These are phyloP conservation scores for Phytopythium mirpurense DNA, from an alignment of 352 stramenopile genomes.

Conservation along the genomic window DNA sequence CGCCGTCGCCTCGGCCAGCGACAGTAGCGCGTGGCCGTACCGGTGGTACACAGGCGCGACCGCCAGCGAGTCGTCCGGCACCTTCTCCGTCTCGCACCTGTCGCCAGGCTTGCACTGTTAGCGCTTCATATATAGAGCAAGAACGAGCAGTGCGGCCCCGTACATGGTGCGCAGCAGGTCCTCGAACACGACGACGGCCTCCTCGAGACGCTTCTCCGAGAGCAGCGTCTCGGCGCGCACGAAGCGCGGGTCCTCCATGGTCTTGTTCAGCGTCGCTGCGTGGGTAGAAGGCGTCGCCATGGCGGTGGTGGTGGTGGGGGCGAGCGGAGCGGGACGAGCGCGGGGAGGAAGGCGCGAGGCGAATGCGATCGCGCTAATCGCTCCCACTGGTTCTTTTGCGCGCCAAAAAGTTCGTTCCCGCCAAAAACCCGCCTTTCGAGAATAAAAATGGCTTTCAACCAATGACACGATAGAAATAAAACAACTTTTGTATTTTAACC, in stretches of 20 bases:
- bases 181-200: constrained; percentile 68
- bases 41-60: constrained; percentile 78
- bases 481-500: too few relatives aligned
- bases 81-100: constrained; percentile 60
- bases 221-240: constrained; percentile 57
- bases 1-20: constrained; percentile 59
- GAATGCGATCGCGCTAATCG: too few relatives aligned
- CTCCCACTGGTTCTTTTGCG: too few relatives aligned
- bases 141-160: neutral
- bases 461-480: too few relatives aligned
- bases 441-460: too few relatives aligned
- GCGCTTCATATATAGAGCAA: too few relatives aligned
- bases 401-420: too few relatives aligned
- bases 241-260: constrained; percentile 69
- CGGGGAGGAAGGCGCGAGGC: neutral
- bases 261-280: constrained; percentile 38
- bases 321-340: neutral
- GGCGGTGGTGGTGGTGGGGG: too few relatives aligned
- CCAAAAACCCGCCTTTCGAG: too few relatives aligned
- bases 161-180: constrained; percentile 73
- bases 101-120: too few relatives aligned
- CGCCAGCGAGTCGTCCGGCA: constrained; percentile 47
- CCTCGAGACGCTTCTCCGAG: constrained; percentile 78
- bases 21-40: constrained; percentile 78
- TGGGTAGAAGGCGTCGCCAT: neutral